Evolutionary conservation across 23 red algal species (phyloP).

Genomic region (Gracilaria domingensis): DNA sequence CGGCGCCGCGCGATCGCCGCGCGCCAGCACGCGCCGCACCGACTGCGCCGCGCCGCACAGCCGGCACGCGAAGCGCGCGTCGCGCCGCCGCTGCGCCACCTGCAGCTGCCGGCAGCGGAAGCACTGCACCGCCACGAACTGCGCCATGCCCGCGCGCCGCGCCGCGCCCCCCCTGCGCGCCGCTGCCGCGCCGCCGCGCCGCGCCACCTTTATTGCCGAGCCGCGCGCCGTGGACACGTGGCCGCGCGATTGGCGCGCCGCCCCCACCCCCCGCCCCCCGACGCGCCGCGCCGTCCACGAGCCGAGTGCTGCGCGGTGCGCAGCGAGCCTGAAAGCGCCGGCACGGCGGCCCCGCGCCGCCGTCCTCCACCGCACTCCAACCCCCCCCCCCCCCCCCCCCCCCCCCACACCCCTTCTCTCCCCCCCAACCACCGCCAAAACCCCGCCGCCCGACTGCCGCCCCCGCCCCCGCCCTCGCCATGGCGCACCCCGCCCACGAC

Average conservation of each 20-base stretch:
- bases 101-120: slow-evolving; percentile 60
- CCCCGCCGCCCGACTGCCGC: no score
- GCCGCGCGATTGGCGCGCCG: background rate
- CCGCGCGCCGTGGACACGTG: background rate
- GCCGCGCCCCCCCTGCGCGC: background rate
- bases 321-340: no score
- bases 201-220: background rate
- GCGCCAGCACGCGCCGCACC: slow-evolving; percentile 48
- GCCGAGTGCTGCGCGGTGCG: background rate
- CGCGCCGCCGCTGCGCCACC: slow-evolving; percentile 56
- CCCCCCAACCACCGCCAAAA: no score
- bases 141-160: slow-evolving; percentile 39
- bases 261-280: background rate
- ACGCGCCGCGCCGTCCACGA: slow-evolving; percentile 20
- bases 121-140: slow-evolving; percentile 74
- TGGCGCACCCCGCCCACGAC: slow-evolving; percentile 35
- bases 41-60: slow-evolving; percentile 59
- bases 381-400: no score
- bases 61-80: slow-evolving; percentile 57
- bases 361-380: no score
- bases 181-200: background rate
- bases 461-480: background rate
- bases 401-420: no score
- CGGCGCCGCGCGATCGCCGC: slow-evolving; percentile 10
- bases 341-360: no score